These are phyloP conservation scores for Ganoderma multipileum DNA, from an alignment of 1,284 basidiomycete genomes.

Conservation along the genomic window DNA sequence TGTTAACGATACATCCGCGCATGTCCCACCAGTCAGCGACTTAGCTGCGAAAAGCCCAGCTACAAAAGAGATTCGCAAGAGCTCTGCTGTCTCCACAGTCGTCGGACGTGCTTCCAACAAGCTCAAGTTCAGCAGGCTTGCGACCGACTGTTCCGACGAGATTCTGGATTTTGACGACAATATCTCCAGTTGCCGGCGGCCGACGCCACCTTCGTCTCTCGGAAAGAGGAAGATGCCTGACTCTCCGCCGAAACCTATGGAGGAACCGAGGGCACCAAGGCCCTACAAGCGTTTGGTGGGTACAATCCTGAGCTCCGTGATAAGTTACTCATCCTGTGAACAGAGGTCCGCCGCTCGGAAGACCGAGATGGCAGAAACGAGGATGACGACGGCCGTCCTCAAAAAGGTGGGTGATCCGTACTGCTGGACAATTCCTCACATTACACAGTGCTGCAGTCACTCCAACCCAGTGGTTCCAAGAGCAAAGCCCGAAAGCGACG, in stretches of 20 bases:
- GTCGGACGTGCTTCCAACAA: slow-evolving; percentile 13
- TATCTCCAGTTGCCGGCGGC: not conserved
- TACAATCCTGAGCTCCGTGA: not conserved
- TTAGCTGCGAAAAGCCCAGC: not conserved
- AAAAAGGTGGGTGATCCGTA: slow-evolving; percentile 15
- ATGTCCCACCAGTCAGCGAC: slow-evolving; percentile 2
- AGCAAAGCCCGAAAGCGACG: slow-evolving; percentile 28
- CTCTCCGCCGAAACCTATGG: slow-evolving; percentile 12
- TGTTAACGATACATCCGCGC: slow-evolving; percentile 11
- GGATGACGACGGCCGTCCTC: not conserved
- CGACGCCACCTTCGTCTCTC: slow-evolving; percentile 25
- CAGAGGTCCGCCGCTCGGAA: slow-evolving; percentile 33
- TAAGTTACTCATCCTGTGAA: not conserved
- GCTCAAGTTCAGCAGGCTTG: slow-evolving; percentile 37
- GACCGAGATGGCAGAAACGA: slow-evolving; percentile 11
- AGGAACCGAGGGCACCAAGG: slow-evolving; percentile 15
- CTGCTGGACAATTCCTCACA: not conserved
- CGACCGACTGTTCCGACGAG: slow-evolving; percentile 40
- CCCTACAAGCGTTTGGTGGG: slow-evolving; percentile 34
- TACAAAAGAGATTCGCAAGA: slow-evolving; percentile 2
- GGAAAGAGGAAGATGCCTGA: slow-evolving; percentile 32
- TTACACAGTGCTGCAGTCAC: slow-evolving; percentile 4
- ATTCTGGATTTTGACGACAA: slow-evolving; percentile 40
- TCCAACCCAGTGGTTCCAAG: slow-evolving; percentile 24
- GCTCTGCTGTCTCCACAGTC: not conserved